phyloP scores from a whole-genome alignment of 78 protist genomes.

The Anaeramoeba flamelloides region DNA sequence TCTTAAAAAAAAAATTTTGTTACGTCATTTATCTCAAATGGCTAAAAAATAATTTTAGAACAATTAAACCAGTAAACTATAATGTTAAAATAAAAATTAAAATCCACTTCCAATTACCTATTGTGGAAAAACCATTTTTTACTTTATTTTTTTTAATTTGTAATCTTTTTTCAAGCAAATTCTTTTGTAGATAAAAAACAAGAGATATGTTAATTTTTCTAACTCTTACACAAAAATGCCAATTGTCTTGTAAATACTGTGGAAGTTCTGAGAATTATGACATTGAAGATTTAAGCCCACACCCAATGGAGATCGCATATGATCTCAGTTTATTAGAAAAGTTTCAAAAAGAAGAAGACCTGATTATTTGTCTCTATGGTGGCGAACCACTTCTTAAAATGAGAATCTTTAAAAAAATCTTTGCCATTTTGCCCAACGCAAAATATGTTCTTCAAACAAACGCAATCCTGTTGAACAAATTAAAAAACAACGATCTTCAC shows the following conservation, averaged over 20 bases:
- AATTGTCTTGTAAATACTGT: neutral
- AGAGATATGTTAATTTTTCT: neutral
- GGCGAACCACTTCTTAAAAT: neutral
- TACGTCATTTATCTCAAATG: too few species aligned
- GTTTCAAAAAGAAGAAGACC: neutral
- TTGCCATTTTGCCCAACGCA: neutral
- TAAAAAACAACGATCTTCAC: neutral
- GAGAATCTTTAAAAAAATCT: neutral
- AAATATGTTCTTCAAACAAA: neutral
- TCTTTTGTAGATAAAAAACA: too few species aligned
- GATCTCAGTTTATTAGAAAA: neutral
- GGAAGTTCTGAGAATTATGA: neutral
- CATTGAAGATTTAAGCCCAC: neutral
- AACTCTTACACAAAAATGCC: neutral
- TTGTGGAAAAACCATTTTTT: too few species aligned
- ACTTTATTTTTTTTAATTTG: too few species aligned
- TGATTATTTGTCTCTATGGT: neutral
- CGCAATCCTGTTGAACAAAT: neutral
- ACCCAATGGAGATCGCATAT: neutral
- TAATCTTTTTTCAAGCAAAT: too few species aligned
- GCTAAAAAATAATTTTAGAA: too few species aligned
- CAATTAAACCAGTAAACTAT: too few species aligned
- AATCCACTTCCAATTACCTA: too few species aligned
- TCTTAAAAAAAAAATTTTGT: too few species aligned
- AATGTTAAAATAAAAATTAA: too few species aligned